phyloP scores from a whole-genome alignment of 2,329 filamentous ascomycete genomes.

The Cyphellophora attinorum region DNA sequence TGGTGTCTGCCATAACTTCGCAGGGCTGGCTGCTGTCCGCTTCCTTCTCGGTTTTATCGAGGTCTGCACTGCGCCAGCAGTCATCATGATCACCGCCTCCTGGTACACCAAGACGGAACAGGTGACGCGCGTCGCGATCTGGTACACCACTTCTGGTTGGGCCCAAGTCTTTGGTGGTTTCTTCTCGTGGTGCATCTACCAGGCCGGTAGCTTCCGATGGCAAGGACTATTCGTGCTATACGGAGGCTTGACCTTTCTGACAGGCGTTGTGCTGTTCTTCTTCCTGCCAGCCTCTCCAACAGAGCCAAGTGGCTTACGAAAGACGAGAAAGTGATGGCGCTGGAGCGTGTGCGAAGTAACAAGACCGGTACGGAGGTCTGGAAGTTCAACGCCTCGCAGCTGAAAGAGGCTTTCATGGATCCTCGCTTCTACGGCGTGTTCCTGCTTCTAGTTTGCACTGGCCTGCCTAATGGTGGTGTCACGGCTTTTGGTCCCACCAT shows the following conservation, averaged over 20 bases:
- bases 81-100: slow-evolving; percentile 28
- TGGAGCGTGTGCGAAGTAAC: slow-evolving; percentile 51
- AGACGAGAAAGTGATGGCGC: slow-evolving; percentile 54
- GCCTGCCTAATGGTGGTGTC: slow-evolving; percentile 27
- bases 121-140: slow-evolving; percentile 56
- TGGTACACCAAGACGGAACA: slow-evolving; percentile 66
- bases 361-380: slow-evolving; percentile 54
- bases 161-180: slow-evolving; percentile 66
- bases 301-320: slow-evolving; percentile 60
- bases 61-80: neutral
- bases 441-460: slow-evolving; percentile 60
- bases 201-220: slow-evolving; percentile 49
- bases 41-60: slow-evolving; percentile 52
- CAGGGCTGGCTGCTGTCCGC: slow-evolving; percentile 49
- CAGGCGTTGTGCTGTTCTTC: slow-evolving; percentile 53
- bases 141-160: slow-evolving; percentile 70
- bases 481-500: slow-evolving; percentile 37
- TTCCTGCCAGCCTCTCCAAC: slow-evolving; percentile 63
- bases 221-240: slow-evolving; percentile 61
- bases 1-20: slow-evolving; percentile 52
- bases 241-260: slow-evolving; percentile 54
- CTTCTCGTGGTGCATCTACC: slow-evolving; percentile 46
- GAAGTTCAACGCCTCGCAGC: slow-evolving; percentile 42
- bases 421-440: slow-evolving; percentile 59
- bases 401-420: slow-evolving; percentile 51